Percentiles rank a stretch among this genome's conserved stretches.
phyloP scores from a whole-genome alignment of 2,329 filamentous ascomycete genomes.

The Conoideocrella luteorostrata region DNA sequence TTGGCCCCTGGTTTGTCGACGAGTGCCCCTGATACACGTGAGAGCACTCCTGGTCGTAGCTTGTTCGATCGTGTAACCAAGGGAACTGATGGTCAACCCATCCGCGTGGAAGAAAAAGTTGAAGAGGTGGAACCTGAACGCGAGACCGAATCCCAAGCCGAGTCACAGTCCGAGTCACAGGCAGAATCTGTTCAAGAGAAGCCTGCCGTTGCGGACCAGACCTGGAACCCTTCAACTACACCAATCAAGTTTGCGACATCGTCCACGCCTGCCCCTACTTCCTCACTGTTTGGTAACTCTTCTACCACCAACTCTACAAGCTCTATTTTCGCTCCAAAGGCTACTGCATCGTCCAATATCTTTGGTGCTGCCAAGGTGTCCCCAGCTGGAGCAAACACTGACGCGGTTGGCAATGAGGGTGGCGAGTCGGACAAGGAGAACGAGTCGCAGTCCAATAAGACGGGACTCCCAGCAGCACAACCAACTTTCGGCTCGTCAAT shows the following conservation, averaged over 20 bases:
- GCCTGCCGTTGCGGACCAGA: conserved; percentile 29
- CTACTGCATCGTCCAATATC: conserved; percentile 25
- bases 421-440: conserved; percentile 41
- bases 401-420: conserved; percentile 26
- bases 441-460: conserved; percentile 29
- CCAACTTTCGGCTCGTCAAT: conserved; percentile 22
- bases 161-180: neutral
- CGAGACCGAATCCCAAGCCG: neutral
- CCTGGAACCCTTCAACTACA: conserved; percentile 38
- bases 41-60: conserved; percentile 41
- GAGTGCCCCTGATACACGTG: conserved; percentile 36
- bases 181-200: conserved; percentile 14
- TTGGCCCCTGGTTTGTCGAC: conserved; percentile 20
- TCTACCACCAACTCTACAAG: conserved; percentile 21
- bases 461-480: conserved; percentile 22
- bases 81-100: conserved; percentile 42
- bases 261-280: conserved; percentile 21
- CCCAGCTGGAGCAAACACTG: conserved; percentile 15
- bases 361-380: conserved; percentile 29
- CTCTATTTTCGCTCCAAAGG: conserved; percentile 32
- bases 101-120: conserved; percentile 30
- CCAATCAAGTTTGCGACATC: conserved; percentile 49
- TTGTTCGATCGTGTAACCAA: conserved; percentile 51
- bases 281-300: conserved; percentile 25
- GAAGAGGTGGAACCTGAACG: conserved; percentile 10